Base-by-base conservation (phyloP, 495 filamentous ascomycete species). In the Xylaria intraflava region DNA sequence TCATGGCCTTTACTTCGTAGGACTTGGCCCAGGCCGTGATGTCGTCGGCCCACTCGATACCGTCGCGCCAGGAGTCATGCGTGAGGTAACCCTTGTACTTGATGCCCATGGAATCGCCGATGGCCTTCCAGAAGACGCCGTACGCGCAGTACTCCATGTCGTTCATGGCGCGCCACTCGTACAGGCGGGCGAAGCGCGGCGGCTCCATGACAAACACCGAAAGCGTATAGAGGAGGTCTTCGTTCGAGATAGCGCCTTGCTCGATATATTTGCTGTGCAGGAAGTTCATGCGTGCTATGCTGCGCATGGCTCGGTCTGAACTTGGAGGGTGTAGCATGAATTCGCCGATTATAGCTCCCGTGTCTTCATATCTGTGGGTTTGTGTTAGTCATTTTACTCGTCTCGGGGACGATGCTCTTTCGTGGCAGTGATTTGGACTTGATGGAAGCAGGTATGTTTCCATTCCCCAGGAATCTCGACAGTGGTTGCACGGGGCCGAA, bases 221-320 rank as follows among this genome's bases (percentile, higher is more conserved):
- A 0, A 88, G 73, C 1, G 84, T 87, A 65, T 84, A 89, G 2
- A 89, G 72, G 65, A 88, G 75, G 55, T 88, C 84, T 11, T 77
- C 71, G 23, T 87, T 78, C 14, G 67, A 67, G 56, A 89, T 88
- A 52, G 77, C 76, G 35, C 83, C 82, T 1, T 75, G 66, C 30
- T 75, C 69, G 11, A 73, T 69, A 63, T 86, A 87, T n/a, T 67
- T 65, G 42, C 69, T 71, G 57, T 88, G 85, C 17, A 89, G 70
- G 59, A 73, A 87, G 60, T 85, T 85, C 64, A 85, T 86, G 40
- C 85, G 78, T 3, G 79, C 78, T 29, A 88, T 71, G 16, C 78
- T 78, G 35, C 65, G 65, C 16, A 70, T 67, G 7, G 77, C 63
- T 8, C 83, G 72, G 6, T 69, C 64, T 0, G 75, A 74, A 10